phyloP scores from a whole-genome alignment of 1,284 basidiomycete species.

The Chalciporus sp. region DNA sequence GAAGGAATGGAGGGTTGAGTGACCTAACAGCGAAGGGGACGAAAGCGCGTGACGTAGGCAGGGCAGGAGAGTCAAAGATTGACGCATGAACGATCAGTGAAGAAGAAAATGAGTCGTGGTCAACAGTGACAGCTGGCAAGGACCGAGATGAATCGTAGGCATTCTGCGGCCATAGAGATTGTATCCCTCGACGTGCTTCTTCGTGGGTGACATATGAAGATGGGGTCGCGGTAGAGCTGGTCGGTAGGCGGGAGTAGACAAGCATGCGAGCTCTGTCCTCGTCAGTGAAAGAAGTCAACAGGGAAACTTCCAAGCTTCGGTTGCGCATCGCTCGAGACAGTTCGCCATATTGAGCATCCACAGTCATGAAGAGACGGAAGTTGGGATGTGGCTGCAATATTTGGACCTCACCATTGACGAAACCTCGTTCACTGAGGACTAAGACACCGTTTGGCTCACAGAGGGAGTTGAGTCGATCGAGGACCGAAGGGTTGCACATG shows the following conservation, averaged over 20 bases:
- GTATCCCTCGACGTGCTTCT: conserved; percentile 35
- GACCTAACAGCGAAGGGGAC: conserved; percentile 47
- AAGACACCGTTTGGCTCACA: conserved; percentile 87
- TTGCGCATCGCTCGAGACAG: conserved; percentile 98
- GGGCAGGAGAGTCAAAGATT: conserved; percentile 23
- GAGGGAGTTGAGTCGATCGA: conserved; percentile 96
- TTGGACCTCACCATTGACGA: conserved; percentile 77
- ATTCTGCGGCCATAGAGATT: not conserved
- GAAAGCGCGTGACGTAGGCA: conserved; percentile 29
- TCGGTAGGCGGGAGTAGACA: conserved; percentile 54
- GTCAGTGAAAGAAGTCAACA: conserved; percentile 39
- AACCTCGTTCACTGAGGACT: conserved; percentile 88
- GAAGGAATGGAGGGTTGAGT: conserved; percentile 36
- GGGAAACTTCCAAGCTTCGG: conserved; percentile 86
- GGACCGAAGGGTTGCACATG: conserved; percentile 91
- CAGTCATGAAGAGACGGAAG: conserved; percentile 94
- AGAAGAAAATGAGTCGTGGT: conserved; percentile 52
- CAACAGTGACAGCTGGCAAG: conserved; percentile 39
- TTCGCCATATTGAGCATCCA: conserved; percentile 91
- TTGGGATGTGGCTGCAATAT: conserved; percentile 81
- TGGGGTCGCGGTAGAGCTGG: conserved; percentile 8
- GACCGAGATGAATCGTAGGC: not conserved
- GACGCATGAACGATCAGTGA: conserved; percentile 43
- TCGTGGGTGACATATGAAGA: conserved; percentile 19
- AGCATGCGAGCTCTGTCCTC: conserved; percentile 52